These are phyloP conservation scores for Thelephora ganbajun DNA, from an alignment of 768 basidiomycete species.

Conservation along the genomic window DNA sequence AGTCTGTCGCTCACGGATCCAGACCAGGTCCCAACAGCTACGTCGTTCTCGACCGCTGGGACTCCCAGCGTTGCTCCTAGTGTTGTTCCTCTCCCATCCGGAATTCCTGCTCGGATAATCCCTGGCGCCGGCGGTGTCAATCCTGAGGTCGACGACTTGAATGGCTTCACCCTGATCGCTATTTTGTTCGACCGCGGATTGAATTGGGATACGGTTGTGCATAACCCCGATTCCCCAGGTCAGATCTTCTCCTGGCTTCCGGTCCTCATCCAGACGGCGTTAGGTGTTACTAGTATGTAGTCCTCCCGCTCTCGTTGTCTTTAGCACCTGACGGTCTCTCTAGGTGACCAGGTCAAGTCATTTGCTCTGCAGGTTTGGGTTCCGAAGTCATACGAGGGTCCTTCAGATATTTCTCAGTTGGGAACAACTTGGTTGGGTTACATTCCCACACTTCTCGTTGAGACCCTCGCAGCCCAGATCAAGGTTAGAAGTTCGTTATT, in stretches of 20 bases:
- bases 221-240: constrained; percentile 38
- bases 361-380: constrained; percentile 59
- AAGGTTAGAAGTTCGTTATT: constrained; percentile 45
- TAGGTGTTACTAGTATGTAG: constrained; percentile 28
- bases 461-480: constrained; percentile 50
- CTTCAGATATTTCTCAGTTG: constrained; percentile 33
- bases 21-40: constrained; percentile 18
- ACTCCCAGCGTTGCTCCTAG: constrained; percentile 7
- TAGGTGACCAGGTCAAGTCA: constrained; percentile 25
- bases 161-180: constrained; percentile 38
- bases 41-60: constrained; percentile 16
- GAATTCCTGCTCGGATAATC: constrained; percentile 47
- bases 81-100: constrained; percentile 34
- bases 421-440: constrained; percentile 62
- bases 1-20: constrained; percentile 20
- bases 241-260: constrained; percentile 75
- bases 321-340: constrained; percentile 16
- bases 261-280: constrained; percentile 27
- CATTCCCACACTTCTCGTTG: constrained; percentile 42
- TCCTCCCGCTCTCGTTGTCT: constrained; percentile 13
- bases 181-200: constrained; percentile 46
- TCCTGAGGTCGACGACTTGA: constrained; percentile 16
- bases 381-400: constrained; percentile 38
- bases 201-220: constrained; percentile 59
- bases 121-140: constrained; percentile 17